Evolutionary conservation across 2,329 filamentous ascomycete genomes (phyloP).

Genomic region (Zelopaecilomyces penicillatus): DNA sequence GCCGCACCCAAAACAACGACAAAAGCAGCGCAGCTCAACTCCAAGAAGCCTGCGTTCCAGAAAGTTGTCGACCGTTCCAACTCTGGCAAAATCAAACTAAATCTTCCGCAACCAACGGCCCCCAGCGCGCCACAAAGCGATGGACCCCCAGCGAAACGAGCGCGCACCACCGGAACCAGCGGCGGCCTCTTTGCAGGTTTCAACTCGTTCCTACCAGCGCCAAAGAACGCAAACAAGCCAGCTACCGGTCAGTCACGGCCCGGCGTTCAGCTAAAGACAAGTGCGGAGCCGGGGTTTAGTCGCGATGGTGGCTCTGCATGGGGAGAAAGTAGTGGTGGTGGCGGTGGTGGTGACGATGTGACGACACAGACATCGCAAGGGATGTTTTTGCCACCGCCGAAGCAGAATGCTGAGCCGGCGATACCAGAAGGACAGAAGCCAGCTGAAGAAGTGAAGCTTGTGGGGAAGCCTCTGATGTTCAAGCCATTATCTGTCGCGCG

Average conservation of each 20-base stretch:
- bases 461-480: conserved; percentile 79
- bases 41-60: conserved; percentile 56
- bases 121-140: conserved; percentile 26
- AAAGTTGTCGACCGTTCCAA: conserved; percentile 77
- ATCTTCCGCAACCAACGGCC: conserved; percentile 50
- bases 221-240: conserved; percentile 43
- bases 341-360: conserved; percentile 11
- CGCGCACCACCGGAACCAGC: conserved; percentile 41
- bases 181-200: conserved; percentile 68
- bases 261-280: conserved; percentile 67
- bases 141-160: conserved; percentile 59
- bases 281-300: conserved; percentile 72
- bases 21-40: conserved; percentile 23
- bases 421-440: conserved; percentile 49
- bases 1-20: conserved; percentile 17
- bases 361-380: conserved; percentile 13
- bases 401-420: conserved; percentile 33
- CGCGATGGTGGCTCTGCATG: conserved; percentile 35
- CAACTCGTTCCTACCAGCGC: conserved; percentile 77
- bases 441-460: conserved; percentile 57
- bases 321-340: not conserved
- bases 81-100: conserved; percentile 76
- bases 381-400: conserved; percentile 33
- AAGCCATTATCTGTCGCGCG: conserved; percentile 78
- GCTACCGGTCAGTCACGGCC: conserved; percentile 23